phyloP scores from a whole-genome alignment of 2,329 filamentous ascomycete species.

The Trichoderma pleuroti region DNA sequence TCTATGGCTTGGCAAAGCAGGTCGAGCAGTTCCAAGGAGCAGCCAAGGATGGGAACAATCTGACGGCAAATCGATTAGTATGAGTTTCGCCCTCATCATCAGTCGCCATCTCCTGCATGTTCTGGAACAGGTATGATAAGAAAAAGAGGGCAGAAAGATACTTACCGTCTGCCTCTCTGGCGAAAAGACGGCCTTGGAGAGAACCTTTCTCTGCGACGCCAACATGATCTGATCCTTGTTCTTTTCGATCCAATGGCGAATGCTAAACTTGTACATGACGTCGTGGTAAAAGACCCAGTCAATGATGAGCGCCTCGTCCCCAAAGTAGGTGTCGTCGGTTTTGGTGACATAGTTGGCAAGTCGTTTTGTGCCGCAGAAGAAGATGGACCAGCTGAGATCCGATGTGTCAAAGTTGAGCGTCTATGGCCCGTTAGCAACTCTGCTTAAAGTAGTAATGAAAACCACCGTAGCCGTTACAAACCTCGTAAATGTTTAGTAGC shows the following conservation, averaged over 20 bases:
- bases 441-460: not conserved
- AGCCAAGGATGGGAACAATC: slow-evolving; percentile 16
- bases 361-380: slow-evolving; percentile 17
- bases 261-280: slow-evolving; percentile 20
- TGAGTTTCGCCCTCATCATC: not conserved
- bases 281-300: slow-evolving; percentile 20
- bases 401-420: slow-evolving; percentile 18
- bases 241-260: slow-evolving; percentile 10
- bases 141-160: not conserved
- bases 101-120: too few species aligned
- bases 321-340: not conserved
- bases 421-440: not conserved
- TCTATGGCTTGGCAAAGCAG: slow-evolving; percentile 11
- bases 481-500: slow-evolving; percentile 15
- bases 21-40: slow-evolving; percentile 16
- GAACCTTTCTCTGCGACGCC: not conserved
- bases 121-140: not conserved
- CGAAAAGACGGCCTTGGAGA: slow-evolving; percentile 17
- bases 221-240: slow-evolving; percentile 2
- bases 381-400: slow-evolving; percentile 16
- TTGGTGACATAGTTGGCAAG: slow-evolving; percentile 4
- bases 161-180: slow-evolving; percentile 15
- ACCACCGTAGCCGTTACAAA: not conserved
- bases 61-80: not conserved
- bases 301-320: slow-evolving; percentile 14